These are phyloP conservation scores for Smithsoniella earleae DNA, from an alignment of 163 green algal genomes.

Conservation along the genomic window DNA sequence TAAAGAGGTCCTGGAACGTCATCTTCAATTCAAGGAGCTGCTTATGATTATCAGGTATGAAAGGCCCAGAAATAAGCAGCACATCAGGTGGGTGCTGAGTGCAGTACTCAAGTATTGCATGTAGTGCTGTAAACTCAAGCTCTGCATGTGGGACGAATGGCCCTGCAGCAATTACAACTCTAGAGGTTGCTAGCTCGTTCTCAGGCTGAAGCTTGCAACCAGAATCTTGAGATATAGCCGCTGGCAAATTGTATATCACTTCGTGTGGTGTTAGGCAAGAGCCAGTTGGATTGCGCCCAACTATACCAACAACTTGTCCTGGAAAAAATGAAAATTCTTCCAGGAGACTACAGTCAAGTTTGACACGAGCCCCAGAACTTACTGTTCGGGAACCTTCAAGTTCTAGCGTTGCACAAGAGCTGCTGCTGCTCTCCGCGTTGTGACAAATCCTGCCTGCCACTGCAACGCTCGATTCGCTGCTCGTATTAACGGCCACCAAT, in stretches of 20 bases:
- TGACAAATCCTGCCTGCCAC: conserved; percentile 13
- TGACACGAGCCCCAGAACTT: not conserved
- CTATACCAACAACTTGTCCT: conserved; percentile 22
- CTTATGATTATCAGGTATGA: conserved; percentile 25
- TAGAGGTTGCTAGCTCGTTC: no score
- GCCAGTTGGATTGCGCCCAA: conserved; percentile 15
- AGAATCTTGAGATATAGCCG: no score
- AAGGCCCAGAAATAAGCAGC: conserved; percentile 13
- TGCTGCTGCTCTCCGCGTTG: not conserved
- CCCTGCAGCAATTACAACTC: conserved; percentile 2
- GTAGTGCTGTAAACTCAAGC: not conserved
- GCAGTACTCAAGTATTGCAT: conserved; percentile 11
- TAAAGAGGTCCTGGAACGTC: conserved; percentile 19
- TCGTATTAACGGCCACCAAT: conserved; percentile 1
- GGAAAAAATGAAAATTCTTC: conserved; percentile 14
- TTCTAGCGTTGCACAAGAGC: conserved; percentile 5
- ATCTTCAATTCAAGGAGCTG: not conserved
- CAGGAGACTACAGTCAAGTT: conserved; percentile 8
- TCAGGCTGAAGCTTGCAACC: no score
- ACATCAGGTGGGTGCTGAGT: not conserved
- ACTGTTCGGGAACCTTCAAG: conserved; percentile 17
- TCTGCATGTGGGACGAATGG: not conserved
- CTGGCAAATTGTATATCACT: not conserved
- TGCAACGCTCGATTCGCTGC: not conserved
- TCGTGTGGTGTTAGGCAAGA: conserved; percentile 22